phyloP scores from a whole-genome alignment of 208 protist genomes.

The Acanthamoeba sp. region DNA sequence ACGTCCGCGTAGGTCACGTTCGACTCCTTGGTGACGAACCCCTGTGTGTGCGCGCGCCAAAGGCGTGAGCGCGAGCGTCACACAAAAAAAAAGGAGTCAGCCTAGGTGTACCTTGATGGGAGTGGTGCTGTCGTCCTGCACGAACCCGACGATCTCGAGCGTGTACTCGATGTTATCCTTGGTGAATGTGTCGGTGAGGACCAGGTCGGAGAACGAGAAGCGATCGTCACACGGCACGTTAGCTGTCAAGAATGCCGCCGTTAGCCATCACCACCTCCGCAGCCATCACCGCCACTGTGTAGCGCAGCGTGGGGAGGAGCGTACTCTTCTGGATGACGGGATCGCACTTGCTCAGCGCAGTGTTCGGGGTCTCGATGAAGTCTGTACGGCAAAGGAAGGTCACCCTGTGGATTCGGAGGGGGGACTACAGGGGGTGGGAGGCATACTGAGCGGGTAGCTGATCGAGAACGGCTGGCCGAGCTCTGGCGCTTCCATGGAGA shows the following conservation, averaged over 20 bases:
- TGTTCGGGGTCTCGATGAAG: slow-evolving; percentile 60
- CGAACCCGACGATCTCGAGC: slow-evolving; percentile 44
- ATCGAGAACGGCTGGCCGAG: slow-evolving; percentile 42
- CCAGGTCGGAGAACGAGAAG: slow-evolving; percentile 52
- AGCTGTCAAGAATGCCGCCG: background rate
- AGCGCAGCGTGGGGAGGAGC: background rate
- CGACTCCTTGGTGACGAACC: slow-evolving; percentile 6
- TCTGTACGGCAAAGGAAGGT: background rate
- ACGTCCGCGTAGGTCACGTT: slow-evolving; percentile 44
- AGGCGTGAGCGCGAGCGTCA: background rate
- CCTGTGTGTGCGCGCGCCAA: background rate
- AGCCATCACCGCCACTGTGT: too few species aligned
- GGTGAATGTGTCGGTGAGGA: slow-evolving; percentile 50
- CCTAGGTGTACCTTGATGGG: background rate
- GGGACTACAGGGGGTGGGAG: background rate
- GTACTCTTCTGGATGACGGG: slow-evolving; percentile 62
- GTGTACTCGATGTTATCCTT: slow-evolving; percentile 69
- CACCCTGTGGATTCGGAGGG: background rate
- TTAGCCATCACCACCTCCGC: too few species aligned
- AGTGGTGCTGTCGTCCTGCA: slow-evolving; percentile 10
- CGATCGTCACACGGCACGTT: slow-evolving; percentile 47
- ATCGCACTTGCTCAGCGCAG: background rate
- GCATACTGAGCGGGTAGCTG: slow-evolving; percentile 50
- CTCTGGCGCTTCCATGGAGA: background rate
- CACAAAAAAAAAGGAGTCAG: background rate